phyloP scores from a whole-genome alignment of 1,284 basidiomycete species.

The Rhizopogon hawkerae region DNA sequence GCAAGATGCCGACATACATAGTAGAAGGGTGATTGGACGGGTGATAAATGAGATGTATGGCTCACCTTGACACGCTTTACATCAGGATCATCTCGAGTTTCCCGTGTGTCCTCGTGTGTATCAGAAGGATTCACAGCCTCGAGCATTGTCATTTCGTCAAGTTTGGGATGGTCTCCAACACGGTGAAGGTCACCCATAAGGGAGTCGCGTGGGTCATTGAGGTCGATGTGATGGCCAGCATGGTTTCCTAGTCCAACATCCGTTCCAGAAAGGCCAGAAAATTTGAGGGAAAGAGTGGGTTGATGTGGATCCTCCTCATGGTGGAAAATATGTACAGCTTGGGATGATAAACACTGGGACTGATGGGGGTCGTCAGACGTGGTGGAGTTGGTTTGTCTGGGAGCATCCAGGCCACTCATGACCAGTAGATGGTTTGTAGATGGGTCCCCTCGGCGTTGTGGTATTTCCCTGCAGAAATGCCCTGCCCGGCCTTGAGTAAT shows the following conservation, averaged over 20 bases:
- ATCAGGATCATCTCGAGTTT: constrained; percentile 29
- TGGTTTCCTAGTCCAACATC: constrained; percentile 20
- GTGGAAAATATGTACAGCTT: constrained; percentile 24
- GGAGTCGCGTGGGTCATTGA: constrained; percentile 27
- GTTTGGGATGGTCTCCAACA: constrained; percentile 27
- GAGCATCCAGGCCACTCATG: constrained; percentile 28
- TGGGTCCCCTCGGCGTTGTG: background rate
- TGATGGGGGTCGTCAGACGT: constrained; percentile 24
- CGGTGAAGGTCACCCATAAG: constrained; percentile 29
- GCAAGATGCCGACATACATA: constrained; percentile 9
- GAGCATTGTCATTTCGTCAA: constrained; percentile 28
- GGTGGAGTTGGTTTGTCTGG: constrained; percentile 19
- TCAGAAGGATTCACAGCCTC: constrained; percentile 30
- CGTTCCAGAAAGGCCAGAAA: constrained; percentile 24
- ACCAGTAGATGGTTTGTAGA: constrained; percentile 10
- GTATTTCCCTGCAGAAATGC: constrained; percentile 3
- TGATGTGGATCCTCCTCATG: constrained; percentile 25
- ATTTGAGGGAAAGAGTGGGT: constrained; percentile 21
- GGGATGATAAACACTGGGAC: constrained; percentile 26
- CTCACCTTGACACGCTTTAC: constrained; percentile 36
- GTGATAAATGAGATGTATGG: constrained; percentile 20
- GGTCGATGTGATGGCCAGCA: constrained; percentile 20
- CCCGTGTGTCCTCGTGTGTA: constrained; percentile 29
- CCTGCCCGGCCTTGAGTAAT: background rate
- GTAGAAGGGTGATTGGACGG: constrained; percentile 11